Evolutionary conservation across 2,329 filamentous ascomycete species (phyloP), one percentile per base, ranked within the genome.

Genomic region (Alternaria burnsii): DNA sequence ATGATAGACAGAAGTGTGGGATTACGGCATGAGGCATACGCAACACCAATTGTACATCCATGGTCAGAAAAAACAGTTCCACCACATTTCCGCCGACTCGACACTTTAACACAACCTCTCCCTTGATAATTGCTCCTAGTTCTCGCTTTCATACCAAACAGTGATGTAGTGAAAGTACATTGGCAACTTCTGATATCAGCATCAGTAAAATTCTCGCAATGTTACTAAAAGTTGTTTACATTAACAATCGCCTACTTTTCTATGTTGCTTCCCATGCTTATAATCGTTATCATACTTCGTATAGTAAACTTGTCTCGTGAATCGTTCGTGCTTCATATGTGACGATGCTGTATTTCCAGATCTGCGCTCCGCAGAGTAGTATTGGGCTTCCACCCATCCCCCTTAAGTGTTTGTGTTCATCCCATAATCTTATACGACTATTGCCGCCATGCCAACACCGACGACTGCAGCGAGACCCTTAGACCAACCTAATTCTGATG

Each of bases 381-480:
- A 43, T n/a, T 43, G 36, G 24, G 41, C 34, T 57, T 44, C 36
- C 24, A 40, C 28, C 22, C 32, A 24, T 42, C 2, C 22, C 41
- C 34, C 20, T 42, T 14, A 34, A 38, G 50, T 26, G 50, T n/a
- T 24, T 11, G 11, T 22, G 20, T 30, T 44, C 24, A 36, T 40
- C 4, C 8, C 10, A 14, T 24, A 8, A 20, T 8, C 3, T 68
- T 53, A 74, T 14, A 65, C 59, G 7, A 70, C 47, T 18, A 70
- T 24, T 2, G 66, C 69, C 20, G 57, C 69, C n/a, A 75, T 26
- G n/a, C 71, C 72, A 8, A 67, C 58, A 5, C 68, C 74, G 11
- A 74, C 55, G 9, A 61, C 72, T 50, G 63, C 69, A 56, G 54
- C 70, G 32, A 69, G 53, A 12, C 62, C 70, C 47, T 40, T 63